Conservation (phyloP, 2,329 filamentous ascomycete genomes). For the Madurella fahalii region DNA sequence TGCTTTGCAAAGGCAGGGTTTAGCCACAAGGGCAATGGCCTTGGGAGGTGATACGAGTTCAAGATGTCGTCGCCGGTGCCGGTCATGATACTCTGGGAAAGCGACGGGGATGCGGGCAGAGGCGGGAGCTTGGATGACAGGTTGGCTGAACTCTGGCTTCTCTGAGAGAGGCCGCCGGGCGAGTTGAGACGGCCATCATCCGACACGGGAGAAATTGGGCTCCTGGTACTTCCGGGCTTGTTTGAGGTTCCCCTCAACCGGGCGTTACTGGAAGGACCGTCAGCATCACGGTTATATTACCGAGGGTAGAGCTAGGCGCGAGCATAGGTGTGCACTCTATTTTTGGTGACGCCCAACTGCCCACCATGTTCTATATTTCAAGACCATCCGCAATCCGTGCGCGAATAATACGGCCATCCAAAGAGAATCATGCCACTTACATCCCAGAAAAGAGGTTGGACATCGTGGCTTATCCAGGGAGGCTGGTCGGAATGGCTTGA, state of each 20-base stretch:
- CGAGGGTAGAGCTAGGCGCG: background rate
- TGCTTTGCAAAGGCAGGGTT: slow-evolving; percentile 65
- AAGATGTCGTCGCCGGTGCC: slow-evolving; percentile 33
- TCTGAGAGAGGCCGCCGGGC: slow-evolving; percentile 20
- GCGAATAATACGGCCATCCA: background rate
- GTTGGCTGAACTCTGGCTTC: slow-evolving; percentile 25
- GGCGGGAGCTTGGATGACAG: slow-evolving; percentile 24
- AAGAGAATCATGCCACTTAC: slow-evolving; percentile 21
- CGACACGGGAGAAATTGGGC: slow-evolving; percentile 21
- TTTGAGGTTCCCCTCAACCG: slow-evolving; percentile 26
- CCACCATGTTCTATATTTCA: too few species aligned
- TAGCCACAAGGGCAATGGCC: slow-evolving; percentile 58
- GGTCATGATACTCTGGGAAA: slow-evolving; percentile 25
- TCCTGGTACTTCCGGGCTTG: slow-evolving; percentile 23
- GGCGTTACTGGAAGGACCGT: slow-evolving; percentile 25
- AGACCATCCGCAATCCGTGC: background rate
- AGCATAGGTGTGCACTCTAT: too few species aligned
- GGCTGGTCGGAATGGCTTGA: background rate
- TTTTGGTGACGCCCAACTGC: too few species aligned
- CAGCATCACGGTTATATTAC: slow-evolving; percentile 10
- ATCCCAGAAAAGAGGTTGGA: slow-evolving; percentile 32
- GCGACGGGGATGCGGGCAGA: slow-evolving; percentile 26
- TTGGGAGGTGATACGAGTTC: slow-evolving; percentile 29
- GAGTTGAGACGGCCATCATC: slow-evolving; percentile 23
- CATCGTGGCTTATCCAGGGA: slow-evolving; percentile 18